Percentiles rank a stretch among this genome's conserved stretches.
Evolutionary conservation across 2,329 filamentous ascomycete genomes (phyloP).

Genomic region (Lasiodiplodia theobromae): DNA sequence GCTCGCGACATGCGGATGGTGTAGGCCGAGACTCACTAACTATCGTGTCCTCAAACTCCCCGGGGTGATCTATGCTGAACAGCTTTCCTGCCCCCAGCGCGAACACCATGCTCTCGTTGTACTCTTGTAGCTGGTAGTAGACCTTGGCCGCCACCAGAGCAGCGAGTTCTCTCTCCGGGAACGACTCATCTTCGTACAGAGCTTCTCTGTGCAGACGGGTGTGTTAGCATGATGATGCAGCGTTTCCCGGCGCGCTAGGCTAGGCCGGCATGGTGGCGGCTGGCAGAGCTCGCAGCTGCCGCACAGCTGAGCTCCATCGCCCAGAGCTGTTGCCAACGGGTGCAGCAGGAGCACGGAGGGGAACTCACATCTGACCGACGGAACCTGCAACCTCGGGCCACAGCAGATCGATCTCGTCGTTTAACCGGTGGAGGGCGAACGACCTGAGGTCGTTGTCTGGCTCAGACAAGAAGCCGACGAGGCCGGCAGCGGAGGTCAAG

Average conservation of each 20-base stretch:
- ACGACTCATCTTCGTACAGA: conserved; percentile 94
- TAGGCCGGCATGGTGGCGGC: conserved; percentile 21
- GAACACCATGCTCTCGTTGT: conserved; percentile 99
- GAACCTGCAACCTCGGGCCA: conserved; percentile 97
- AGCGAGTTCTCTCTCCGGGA: conserved; percentile 91
- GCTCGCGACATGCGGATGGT: background rate
- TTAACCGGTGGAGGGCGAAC: conserved; percentile 93
- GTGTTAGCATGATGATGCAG: conserved; percentile 29
- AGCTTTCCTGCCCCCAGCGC: conserved; percentile 92
- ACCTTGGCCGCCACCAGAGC: conserved; percentile 96
- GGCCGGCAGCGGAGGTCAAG: conserved; percentile 90
- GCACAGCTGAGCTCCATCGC: conserved; percentile 20
- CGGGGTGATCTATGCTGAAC: conserved; percentile 88
- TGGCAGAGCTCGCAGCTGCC: conserved; percentile 28
- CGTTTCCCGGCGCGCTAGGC: conserved; percentile 21
- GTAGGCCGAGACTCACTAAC: conserved; percentile 65
- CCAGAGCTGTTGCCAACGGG: background rate
- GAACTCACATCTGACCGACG: conserved; percentile 85
- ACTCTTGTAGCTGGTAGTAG: conserved; percentile 98
- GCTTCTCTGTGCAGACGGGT: conserved; percentile 72
- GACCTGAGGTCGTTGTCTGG: conserved; percentile 93
- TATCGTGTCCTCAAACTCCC: conserved; percentile 99
- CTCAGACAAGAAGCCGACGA: conserved; percentile 94
- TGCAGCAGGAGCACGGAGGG: background rate
- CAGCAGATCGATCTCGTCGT: conserved; percentile 94